These are phyloP conservation scores for Terana coerulea DNA, from an alignment of 768 basidiomycete species.

Conservation along the genomic window DNA sequence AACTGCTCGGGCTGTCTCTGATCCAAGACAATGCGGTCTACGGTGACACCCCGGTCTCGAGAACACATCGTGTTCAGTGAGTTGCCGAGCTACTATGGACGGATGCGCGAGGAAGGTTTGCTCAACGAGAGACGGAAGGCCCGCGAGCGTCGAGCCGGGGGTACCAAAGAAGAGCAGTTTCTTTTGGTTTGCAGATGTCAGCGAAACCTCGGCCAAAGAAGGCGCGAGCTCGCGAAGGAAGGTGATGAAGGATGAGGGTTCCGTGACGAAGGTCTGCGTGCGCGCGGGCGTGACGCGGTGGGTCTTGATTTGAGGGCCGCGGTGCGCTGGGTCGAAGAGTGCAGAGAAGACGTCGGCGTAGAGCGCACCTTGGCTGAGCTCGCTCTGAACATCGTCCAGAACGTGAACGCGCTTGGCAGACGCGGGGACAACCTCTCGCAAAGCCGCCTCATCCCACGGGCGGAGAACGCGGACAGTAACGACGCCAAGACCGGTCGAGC, in stretches of 20 bases:
- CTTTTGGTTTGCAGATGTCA: constrained; percentile 30
- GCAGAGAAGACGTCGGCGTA: constrained; percentile 70
- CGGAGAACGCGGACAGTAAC: constrained; percentile 76
- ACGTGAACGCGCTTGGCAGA: constrained; percentile 62
- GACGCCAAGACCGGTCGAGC: constrained; percentile 51
- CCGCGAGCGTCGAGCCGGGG: constrained; percentile 47
- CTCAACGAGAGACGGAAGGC: constrained; percentile 46
- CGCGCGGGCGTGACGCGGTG: constrained; percentile 58
- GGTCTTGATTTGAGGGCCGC: constrained; percentile 42
- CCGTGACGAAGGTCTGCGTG: constrained; percentile 47
- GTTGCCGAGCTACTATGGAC: constrained; percentile 52
- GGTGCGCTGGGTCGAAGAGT: constrained; percentile 38
- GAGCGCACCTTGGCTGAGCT: constrained; percentile 57
- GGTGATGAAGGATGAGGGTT: constrained; percentile 38
- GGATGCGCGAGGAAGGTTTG: constrained; percentile 53
- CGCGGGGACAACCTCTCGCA: constrained; percentile 56
- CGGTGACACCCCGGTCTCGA: constrained; percentile 69
- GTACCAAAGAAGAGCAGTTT: constrained; percentile 60
- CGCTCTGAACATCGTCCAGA: constrained; percentile 71
- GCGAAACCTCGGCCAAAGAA: constrained; percentile 16
- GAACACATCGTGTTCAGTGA: constrained; percentile 72
- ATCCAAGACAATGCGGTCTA: constrained; percentile 65
- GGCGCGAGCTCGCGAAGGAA: constrained; percentile 32
- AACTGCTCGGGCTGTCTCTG: constrained; percentile 36
- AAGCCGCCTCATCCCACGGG: constrained; percentile 73